Evolutionary conservation across 345 rosid genomes (phyloP), one percentile per base, ranked within the genome.

Genomic region (Clausena lansium): DNA sequence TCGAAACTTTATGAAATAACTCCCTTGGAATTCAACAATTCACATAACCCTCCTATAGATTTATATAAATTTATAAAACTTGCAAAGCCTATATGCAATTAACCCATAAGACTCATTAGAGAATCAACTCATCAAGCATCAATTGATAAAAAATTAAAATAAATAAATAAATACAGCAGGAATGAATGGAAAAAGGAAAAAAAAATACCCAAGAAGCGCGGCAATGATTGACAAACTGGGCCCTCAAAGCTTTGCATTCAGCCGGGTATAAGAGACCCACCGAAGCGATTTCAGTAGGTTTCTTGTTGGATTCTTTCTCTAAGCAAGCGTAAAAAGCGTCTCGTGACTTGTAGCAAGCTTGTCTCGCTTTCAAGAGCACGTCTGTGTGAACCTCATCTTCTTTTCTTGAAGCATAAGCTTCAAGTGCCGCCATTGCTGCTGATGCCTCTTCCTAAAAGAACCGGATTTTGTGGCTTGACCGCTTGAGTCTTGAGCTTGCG

Each of bases 281-380:
- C 1, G 95, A 85, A 0, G 87, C 99, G 36, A 87, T 89, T 74
- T 93, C 97, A 11, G 94, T 85, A 15, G 87, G 93, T 63, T 89
- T 91, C 81, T 91, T 92, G 55, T 82, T 82, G 27, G 97, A 89
- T 36, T 91, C 87, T 80, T 87, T 91, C 78, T 92, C 97, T 28
- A 91, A 41, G 41, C 98, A 95, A 1, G 89, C 65, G 82, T 90
- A 93, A 74, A 95, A 93, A 15, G 91, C 91, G 76, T 93, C 97
- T 3, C 95, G 93, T 6, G 93, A 92, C 87, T 91, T 91, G 88
- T 93, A 95, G 84, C 98, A 92, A 71, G 96, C 85, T 71, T 91
- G 82, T 71, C 96, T 86, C 65, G 98, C 87, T 76, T 88, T 74
- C 10, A 78, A 71, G 68, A 95, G 95, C 55, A 93, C 98, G 77